phyloP scores from a whole-genome alignment of 495 filamentous ascomycete species.

The Parachaetomium inaequale region DNA sequence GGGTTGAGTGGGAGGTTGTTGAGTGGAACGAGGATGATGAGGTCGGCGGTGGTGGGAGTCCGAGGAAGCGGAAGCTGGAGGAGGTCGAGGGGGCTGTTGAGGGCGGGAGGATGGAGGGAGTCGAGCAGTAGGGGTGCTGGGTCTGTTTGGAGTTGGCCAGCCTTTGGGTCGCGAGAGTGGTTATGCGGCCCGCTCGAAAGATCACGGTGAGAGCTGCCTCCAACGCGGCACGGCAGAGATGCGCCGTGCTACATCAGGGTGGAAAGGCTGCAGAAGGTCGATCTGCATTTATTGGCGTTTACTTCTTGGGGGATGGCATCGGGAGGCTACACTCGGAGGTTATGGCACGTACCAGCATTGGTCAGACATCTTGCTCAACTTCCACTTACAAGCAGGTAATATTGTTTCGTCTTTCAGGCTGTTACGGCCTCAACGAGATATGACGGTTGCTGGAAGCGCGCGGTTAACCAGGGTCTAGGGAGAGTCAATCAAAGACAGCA shows the following conservation, averaged over 20 bases:
- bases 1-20: constrained; percentile 78
- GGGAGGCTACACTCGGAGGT: not conserved
- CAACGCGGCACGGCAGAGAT: not conserved
- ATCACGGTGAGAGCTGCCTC: not conserved
- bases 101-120: not conserved
- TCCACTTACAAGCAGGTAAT: not conserved
- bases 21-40: constrained; percentile 66
- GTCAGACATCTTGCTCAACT: not conserved
- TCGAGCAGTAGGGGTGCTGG: not conserved
- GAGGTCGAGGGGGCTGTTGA: not conserved
- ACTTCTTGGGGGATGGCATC: not conserved
- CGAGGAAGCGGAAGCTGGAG: constrained; percentile 28
- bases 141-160: not conserved
- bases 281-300: not conserved
- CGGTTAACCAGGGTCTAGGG: not conserved
- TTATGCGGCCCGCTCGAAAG: not conserved
- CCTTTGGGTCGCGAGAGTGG: not conserved
- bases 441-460: not conserved
- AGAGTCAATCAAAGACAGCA: not conserved
- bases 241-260: not conserved
- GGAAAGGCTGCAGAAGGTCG: not conserved
- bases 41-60: constrained; percentile 49
- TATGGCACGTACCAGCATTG: not conserved
- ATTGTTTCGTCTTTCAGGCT: not conserved
- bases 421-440: not conserved